Evolutionary conservation across 495 filamentous ascomycete genomes (phyloP).

Genomic region (Neurospora sp.): DNA sequence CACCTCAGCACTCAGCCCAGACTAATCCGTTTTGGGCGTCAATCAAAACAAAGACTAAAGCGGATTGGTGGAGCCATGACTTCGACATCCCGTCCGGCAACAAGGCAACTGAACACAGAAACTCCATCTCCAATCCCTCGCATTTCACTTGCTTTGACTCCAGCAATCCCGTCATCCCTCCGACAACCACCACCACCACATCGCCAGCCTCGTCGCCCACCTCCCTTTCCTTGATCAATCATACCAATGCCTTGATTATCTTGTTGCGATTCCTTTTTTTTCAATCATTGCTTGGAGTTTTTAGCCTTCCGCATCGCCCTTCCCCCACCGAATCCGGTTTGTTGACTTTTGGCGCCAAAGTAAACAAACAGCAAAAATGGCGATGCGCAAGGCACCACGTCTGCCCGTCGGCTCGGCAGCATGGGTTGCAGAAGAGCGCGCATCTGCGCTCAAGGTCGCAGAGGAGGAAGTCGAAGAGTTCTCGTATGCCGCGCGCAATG

Average conservation of each 20-base stretch:
- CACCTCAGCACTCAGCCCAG: constrained; percentile 7
- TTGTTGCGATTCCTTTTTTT: not conserved
- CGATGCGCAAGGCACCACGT: constrained; percentile 40
- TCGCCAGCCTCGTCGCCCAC: not conserved
- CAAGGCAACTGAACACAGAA: constrained; percentile 6
- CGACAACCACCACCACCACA: constrained; percentile 2
- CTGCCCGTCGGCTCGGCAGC: constrained; percentile 44
- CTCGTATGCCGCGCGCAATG: constrained; percentile 76
- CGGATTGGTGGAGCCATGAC: not conserved
- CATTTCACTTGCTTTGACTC: not conserved
- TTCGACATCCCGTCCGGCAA: not conserved
- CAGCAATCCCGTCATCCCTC: not conserved
- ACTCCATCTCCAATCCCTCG: constrained; percentile 3
- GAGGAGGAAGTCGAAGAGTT: constrained; percentile 73
- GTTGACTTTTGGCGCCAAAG: not conserved
- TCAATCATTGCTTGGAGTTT: not conserved
- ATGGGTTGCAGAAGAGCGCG: constrained; percentile 45
- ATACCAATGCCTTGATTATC: not conserved
- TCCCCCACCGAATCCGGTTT: not conserved
- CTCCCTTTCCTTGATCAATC: not conserved
- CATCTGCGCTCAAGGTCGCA: constrained; percentile 38
- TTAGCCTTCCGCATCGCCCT: not conserved
- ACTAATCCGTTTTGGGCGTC: constrained; percentile 19
- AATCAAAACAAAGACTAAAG: constrained; percentile 26
- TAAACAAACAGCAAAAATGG: constrained; percentile 31